Base-by-base conservation (phyloP, 768 basidiomycete species). In the Macrolepiota fuliginosa region DNA sequence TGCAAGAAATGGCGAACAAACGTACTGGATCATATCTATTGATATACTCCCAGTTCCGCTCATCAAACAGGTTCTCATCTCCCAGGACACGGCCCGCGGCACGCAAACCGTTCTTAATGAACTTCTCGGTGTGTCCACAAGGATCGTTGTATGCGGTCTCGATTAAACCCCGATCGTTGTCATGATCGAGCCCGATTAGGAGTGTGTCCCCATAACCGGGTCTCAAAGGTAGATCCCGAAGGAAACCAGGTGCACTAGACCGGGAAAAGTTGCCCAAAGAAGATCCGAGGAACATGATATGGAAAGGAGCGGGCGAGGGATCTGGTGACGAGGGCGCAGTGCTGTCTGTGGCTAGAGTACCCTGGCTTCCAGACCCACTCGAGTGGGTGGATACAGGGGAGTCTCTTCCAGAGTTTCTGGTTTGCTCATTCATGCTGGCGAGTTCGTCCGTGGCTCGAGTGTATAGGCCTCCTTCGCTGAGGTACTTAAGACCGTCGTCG, bases 221-320 rank as follows among this genome's bases (percentile, higher is more conserved):
- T 13, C 89, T 85, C 25, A 98, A 78, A 3, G 95, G 95, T 29
- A 98, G 76, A 2, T 86, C 85, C 6, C 80, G 79, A 54, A 99
- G 82, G 74, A 99, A 98, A 0, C 80, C 73, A 0, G 80, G 82
- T 9, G 89, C 91, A 24, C 83, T 89, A 4, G 78, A 77, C 12
- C 94, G 83, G 4, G 79, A 68, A 72, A 98, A 98, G 77, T 98
- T 98, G 6, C 96, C 97, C 6, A 98, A 71, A 0, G 93, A 92
- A 0, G 92, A 95, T 0, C 96, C 97, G 17, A 98, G 78, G 78
- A 97, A 98, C 63, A 98, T 77, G 56, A 98, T 77, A 69, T 97
- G 95, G 35, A 94, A 72, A 13, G 70, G 68, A 13, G 91, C 88
- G 2, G 76, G 72, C 49, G 76, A 71, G 22, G 69, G 66, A 22